Evolutionary conservation across 495 filamentous ascomycete species (phyloP), one percentile per base, ranked within the genome.

Genomic region (Barbatosphaeria neglecta): DNA sequence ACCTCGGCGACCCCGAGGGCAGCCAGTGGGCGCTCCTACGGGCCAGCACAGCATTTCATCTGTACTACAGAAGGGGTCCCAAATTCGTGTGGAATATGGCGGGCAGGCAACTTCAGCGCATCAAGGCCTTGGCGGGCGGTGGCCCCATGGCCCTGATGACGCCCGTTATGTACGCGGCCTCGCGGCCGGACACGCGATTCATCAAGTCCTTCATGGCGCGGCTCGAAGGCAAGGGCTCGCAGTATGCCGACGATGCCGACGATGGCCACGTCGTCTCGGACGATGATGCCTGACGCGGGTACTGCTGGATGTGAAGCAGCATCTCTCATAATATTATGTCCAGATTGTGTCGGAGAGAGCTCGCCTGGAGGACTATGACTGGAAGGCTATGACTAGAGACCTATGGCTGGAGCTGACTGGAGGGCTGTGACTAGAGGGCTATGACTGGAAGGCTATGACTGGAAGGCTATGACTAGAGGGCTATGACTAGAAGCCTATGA

Each of bases 21-120:
- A 70, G 68, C 6, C 38, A 62, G 11, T 84, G 78, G 77, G 61
- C 63, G 9, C 59, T 81, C 6, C 47, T 87, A 8, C 72, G 83
- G 49, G 85, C 86, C 1, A 85, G 82, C 3, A 67, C 64, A 2
- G 61, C 70, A 3, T 87, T 84, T 54, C 62, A 64, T 33, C 49
- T 57, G 35, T 68, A 63, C 39, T 65, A 70, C 40, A 47, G 50
- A 0, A 61, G 50, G 1, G 66, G 45, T 9, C 45, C 52, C 16
- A 56, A 39, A 7, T 76, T 86, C 41, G 65, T 73, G 11, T 84
- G 84, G 68, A 68, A 76, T 44, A 77, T 86, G 33, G 80, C 81
- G 9, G 83, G 82, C 0, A 68, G 68, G 15, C 74, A 80, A 47
- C 61, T 90, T 0, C 78, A 75, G 6, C 64, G 70, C 24, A 69